Base-by-base conservation (phyloP, 2,329 filamentous ascomycete species). In the Ascosphaera aggregata region DNA sequence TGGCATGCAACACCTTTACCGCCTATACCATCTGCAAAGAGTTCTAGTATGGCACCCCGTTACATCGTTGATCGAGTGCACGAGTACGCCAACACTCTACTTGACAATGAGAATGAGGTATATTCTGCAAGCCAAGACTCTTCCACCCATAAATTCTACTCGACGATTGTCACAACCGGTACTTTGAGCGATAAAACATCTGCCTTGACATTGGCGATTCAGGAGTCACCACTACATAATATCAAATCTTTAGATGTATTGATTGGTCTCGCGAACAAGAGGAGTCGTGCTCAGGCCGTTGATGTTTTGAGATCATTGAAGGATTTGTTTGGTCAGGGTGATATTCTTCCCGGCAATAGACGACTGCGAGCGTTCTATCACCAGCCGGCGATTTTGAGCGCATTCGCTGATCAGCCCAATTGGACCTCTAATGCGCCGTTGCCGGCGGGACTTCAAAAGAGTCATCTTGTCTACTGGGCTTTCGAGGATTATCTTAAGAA, bases 131-230 rank as follows among this genome's bases (percentile, higher is more conserved):
- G 67, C 32, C 69, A 81, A 46, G 66, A 81, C 47, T 63, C 79
- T 41, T 89, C 86, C 2, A 86, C 85, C 32, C 80, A 91, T 58
- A 92, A 85, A 55, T 98, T 98, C 64, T 76, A 95, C 65, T 81
- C 85, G 1, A 92, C 84, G 15, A 94, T 98, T 54, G 94, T 95
- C 80, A 66, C 82, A 8, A 91, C 85, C 1, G 89, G 89, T 64
- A 98, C 91, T 8, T 71, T 95, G 48, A 91, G 84, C 41, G 89
- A 98, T 56, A 95, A 94, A 56, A 78, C 95, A 34, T 98, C 89
- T 2, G 91, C 89, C 2, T 64, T 98, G 51, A 98, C 89, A 3
- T 65, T 98, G 47, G 79, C 89, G 41, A 75, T 94, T 9, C 91
- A 98, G 61, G 89, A 98, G 57, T 95, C 91, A 7, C 89, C 89